Evolutionary conservation across 306 rosid genomes (phyloP), one percentile per base, ranked within the genome.

Genomic region (Pterocarpus santalinus): DNA sequence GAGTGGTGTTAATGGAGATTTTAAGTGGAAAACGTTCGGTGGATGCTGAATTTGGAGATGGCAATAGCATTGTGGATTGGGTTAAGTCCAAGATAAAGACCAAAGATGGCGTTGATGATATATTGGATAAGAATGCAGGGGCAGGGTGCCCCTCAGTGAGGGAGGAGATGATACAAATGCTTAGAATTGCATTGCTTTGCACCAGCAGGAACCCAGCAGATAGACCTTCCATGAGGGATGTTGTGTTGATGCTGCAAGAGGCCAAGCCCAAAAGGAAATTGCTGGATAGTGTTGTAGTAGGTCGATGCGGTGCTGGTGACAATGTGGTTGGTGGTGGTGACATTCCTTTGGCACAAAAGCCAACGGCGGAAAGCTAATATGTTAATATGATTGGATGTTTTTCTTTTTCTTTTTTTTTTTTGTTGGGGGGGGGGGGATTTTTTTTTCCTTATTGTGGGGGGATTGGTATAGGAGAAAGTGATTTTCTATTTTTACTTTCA

Each of bases 221-320:
- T 67, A 86, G 97, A 5, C 99, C 99, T 10, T 88, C 96, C 0
- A 95, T 93, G 98, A 87, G 98, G 51, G 99, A 95, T 71, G 99
- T 95, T 4, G 86, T 92, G 66, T 80, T 92, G 90, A 95, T 91
- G 99, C 86, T 95, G 16, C 93, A 90, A 66, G 94, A 89, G 73
- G 93, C 97, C 2, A 92, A 85, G 80, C 99, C 99, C 0, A 90
- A 89, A 77, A 88, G 98, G 76, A 93, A 95, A 80, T 56, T 86
- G 65, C 81, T 67, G 5, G 88, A 80, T 52, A 44, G 11, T 52
- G 62, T 69, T 43, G 43, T 38, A 32, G 52, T 44, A 7, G 32
- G 67, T 34, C 32, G 6, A 16, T 70, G 71, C 35, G 63, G 16
- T 11, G 49, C 43, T 7, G 83, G 41, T 7, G 85, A 76, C 56